Conservation (phyloP, 2,329 filamentous ascomycete genomes). For the Colletotrichum phormii region DNA sequence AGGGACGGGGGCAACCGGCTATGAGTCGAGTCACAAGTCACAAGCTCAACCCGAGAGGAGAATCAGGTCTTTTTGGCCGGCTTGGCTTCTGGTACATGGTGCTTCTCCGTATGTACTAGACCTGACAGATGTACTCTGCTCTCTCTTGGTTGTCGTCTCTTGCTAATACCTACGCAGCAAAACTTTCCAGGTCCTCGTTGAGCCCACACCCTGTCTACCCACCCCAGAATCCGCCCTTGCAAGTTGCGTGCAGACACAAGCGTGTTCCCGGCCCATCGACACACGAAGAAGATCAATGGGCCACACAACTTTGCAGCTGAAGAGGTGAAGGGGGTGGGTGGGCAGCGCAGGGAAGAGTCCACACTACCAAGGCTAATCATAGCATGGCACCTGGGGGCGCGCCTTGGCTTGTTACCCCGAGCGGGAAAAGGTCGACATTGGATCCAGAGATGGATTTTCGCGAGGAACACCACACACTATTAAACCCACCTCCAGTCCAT, state of each 20-base stretch:
- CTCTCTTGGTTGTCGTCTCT: background rate
- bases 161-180: background rate
- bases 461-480: slow-evolving; percentile 20
- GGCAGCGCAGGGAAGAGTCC: slow-evolving; percentile 2
- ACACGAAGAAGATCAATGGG: slow-evolving; percentile 12
- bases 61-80: background rate
- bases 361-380: slow-evolving; percentile 31
- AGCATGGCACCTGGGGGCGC: slow-evolving; percentile 30
- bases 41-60: background rate
- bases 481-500: slow-evolving; percentile 34
- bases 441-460: slow-evolving; percentile 23
- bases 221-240: slow-evolving; percentile 11
- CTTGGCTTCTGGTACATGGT: slow-evolving; percentile 2
- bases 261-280: slow-evolving; percentile 15
- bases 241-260: slow-evolving; percentile 15
- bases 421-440: slow-evolving; percentile 24
- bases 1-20: slow-evolving; percentile 26
- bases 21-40: slow-evolving; percentile 3
- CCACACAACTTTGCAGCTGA: background rate
- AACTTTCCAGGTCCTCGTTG: slow-evolving; percentile 15
- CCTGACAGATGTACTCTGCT: too few relatives aligned
- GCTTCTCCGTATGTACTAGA: background rate
- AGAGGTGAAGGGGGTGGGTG: slow-evolving; percentile 1
- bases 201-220: slow-evolving; percentile 13
- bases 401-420: slow-evolving; percentile 30